Conservation (phyloP, 129 eudicot species). For the Arctium minus region DNA sequence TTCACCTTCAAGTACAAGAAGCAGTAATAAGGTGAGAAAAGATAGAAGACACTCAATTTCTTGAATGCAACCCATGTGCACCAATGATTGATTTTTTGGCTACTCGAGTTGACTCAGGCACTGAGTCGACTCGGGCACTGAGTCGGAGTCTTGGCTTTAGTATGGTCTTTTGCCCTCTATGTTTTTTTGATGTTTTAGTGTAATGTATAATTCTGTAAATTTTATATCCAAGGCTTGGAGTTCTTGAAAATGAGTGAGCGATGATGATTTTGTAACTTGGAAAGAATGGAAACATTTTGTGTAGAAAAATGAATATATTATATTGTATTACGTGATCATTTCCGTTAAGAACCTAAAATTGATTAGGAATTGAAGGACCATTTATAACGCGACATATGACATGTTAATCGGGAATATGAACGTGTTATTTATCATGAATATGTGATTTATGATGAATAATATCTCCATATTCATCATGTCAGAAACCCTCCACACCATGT, state of each 20-base stretch:
- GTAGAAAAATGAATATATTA: neutral
- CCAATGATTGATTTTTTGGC: neutral
- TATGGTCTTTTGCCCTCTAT: neutral
- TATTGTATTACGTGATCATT: neutral
- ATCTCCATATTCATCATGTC: neutral
- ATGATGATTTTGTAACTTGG: neutral
- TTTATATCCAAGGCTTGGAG: neutral
- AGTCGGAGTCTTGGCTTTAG: neutral
- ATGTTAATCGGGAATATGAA: no score
- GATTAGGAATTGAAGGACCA: neutral
- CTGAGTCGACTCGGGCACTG: neutral
- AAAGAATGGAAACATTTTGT: neutral
- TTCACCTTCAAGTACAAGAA: slow-evolving; percentile 37
- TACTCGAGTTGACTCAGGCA: neutral
- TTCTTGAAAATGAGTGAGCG: neutral
- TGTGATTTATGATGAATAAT: neutral
- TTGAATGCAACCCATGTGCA: slow-evolving; percentile 15
- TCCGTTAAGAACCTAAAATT: neutral
- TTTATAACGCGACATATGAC: no score
- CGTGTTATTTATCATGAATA: neutral
- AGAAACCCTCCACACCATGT: neutral
- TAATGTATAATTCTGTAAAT: slow-evolving; percentile 1
- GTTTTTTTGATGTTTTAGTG: slow-evolving; percentile 1
- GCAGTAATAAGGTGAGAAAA: slow-evolving; percentile 41
- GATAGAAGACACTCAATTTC: slow-evolving; percentile 67